Evolutionary conservation across 495 filamentous ascomycete genomes (phyloP), one percentile per base, ranked within the genome.

Genomic region (Cryomyces minteri): DNA sequence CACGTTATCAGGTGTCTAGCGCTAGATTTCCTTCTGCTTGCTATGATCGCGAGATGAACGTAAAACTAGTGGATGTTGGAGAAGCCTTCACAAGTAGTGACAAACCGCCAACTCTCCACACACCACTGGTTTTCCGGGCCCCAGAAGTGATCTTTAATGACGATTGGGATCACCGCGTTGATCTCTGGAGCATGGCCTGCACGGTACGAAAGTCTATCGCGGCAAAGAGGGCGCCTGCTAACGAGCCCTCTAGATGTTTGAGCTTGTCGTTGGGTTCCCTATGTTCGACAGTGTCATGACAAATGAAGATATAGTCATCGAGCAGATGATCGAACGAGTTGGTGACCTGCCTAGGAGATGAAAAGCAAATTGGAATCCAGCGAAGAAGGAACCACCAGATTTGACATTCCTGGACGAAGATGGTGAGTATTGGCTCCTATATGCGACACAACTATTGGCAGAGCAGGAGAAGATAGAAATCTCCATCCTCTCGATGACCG

Each of bases 151-250:
- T 70, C 38, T 67, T 70, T 40, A 51, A 50, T 11, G 54, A 59
- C 38, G 6, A 32, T 0, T 63, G 67, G 55, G 59, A 71, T 60
- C 49, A 62, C 51, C 54, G 55, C 44, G 51, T 67, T 33, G 63
- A 68, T 48, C 46, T 70, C n/a, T 71, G 63, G 65, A 57, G 62
- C 41, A 54, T 60, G 39, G 63, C 64, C 7, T 63, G 62, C 49
- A 57, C 58, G 52, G 64, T 71, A 51, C 38, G 61, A 18, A 7
- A 18, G 31, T 31, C 43, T 11, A 29, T 14, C 10, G 5, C 11
- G 41, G 11, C 7, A 43, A 28, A 7, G 1, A 8, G 8, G 1
- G 8, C 8, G 1, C 1, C n/a, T 14, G 28, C 41, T 43, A 29
- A 43, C 28, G 5, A 8, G n/a, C n/a, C n/a, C 41, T 43, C 28